These are phyloP conservation scores for Xylaria sp. DNA, from an alignment of 2,329 filamentous ascomycete genomes.

Conservation along the genomic window DNA sequence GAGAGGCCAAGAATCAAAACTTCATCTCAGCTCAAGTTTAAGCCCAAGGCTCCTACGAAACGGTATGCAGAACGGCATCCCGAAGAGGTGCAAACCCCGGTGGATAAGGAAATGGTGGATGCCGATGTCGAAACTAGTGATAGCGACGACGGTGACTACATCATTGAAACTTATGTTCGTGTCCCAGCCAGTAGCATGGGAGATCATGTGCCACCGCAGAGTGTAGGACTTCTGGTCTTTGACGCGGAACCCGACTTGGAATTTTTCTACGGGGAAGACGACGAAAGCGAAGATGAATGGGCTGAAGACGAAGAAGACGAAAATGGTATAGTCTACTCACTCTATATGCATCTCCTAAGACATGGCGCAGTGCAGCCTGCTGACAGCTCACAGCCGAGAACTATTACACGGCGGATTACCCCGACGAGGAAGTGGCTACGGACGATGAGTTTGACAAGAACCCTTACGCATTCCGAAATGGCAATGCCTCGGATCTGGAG, in stretches of 20 bases:
- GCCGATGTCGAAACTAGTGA: slow-evolving; percentile 52
- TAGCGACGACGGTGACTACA: slow-evolving; percentile 67
- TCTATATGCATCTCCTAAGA: background rate
- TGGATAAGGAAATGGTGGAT: slow-evolving; percentile 46
- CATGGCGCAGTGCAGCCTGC: slow-evolving; percentile 12
- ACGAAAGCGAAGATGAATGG: slow-evolving; percentile 70
- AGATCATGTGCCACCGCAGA: slow-evolving; percentile 58
- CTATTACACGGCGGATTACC: slow-evolving; percentile 82
- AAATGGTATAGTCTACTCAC: slow-evolving; percentile 61
- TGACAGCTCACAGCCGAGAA: slow-evolving; percentile 68
- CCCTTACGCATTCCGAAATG: slow-evolving; percentile 64
- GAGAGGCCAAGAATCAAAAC: slow-evolving; percentile 35
- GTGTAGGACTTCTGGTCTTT: slow-evolving; percentile 66
- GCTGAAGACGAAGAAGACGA: slow-evolving; percentile 71
- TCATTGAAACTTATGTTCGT: slow-evolving; percentile 72
- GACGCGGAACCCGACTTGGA: slow-evolving; percentile 68
- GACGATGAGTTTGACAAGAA: slow-evolving; percentile 72
- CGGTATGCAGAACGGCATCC: slow-evolving; percentile 68
- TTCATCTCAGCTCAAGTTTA: slow-evolving; percentile 56
- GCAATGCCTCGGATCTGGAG: slow-evolving; percentile 65
- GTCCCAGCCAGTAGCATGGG: slow-evolving; percentile 64
- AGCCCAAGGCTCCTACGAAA: slow-evolving; percentile 65
- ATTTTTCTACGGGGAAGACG: slow-evolving; percentile 68
- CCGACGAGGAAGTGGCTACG: slow-evolving; percentile 79
- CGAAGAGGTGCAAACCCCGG: slow-evolving; percentile 46